Evolutionary conservation across 2,329 filamentous ascomycete genomes (phyloP).

Genomic region (Balansia obtecta): DNA sequence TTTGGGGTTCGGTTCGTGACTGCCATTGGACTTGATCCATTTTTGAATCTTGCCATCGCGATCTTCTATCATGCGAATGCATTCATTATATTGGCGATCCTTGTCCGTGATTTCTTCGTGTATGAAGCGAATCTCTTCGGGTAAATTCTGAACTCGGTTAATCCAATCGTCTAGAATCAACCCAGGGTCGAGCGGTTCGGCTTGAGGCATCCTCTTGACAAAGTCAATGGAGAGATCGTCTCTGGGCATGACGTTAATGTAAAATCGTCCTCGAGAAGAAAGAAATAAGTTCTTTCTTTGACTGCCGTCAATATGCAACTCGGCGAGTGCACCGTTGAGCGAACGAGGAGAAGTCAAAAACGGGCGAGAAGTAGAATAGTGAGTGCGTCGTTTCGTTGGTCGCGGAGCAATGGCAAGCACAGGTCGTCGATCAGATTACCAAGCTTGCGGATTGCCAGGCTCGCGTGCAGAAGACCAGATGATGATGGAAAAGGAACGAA

Average conservation of each 20-base stretch:
- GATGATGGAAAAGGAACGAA: background rate
- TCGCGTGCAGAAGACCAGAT: background rate
- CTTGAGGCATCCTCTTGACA: constrained; percentile 51
- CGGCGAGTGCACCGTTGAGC: background rate
- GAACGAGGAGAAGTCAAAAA: no score
- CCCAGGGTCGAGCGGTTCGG: constrained; percentile 50
- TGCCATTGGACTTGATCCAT: constrained; percentile 67
- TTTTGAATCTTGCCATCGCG: constrained; percentile 68
- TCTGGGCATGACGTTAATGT: constrained; percentile 58
- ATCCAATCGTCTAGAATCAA: constrained; percentile 70
- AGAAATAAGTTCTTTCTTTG: background rate
- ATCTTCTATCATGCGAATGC: constrained; percentile 55
- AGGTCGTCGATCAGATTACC: no score
- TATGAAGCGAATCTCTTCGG: constrained; percentile 70
- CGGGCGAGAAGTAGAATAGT: no score
- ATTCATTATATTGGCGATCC: constrained; percentile 59
- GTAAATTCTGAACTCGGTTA: constrained; percentile 62
- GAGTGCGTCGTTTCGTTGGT: no score
- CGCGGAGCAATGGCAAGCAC: no score
- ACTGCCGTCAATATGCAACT: background rate
- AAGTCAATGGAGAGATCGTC: constrained; percentile 62
- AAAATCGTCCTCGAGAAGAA: background rate
- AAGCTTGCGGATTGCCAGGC: background rate
- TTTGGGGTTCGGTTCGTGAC: constrained; percentile 60
- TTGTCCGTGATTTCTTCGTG: constrained; percentile 76